Evolutionary conservation across 169 alveolate species (phyloP), one percentile per base, ranked within the genome.

Genomic region (Plasmodium inui): DNA sequence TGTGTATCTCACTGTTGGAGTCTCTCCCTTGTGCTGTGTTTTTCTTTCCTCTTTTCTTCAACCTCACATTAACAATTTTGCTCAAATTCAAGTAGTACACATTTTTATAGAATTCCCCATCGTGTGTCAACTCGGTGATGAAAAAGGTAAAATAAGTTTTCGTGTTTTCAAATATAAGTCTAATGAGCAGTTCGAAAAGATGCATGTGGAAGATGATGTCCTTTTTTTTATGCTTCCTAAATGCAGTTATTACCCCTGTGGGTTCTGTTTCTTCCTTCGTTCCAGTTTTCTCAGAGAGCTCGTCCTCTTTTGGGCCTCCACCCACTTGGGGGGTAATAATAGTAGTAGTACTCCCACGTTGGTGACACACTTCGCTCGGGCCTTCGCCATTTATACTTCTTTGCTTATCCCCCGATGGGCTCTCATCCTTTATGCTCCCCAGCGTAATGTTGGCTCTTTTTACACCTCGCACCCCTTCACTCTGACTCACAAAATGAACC

Each of bases 141-240:
- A 86, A 86, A 86, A 86, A 70, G 19, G 85, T 78, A 86, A 86
- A 86, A 55, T 86, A 86, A 0, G 93, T 86, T 86, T 50, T 86
- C 37, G 93, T 30, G 30, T 86, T 86, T 76, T 86, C 86, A 76
- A 86, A 86, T 86, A 86, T 57, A 30, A 86, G 93, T 70, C 93
- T 74, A 28, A 86, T 57, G 28, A 86, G 28, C 80, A 86, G 53
- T 86, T 86, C 93, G 70, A 86, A 86, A 74, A 86, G 71, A 50
- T 74, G 85, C 17, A 78, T 55, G 80, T 86, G 93, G 50, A 86
- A 86, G 12, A 86, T 86, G 6, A 86, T 86, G 28, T 86, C 74
- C 50, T 76, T 86, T 86, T 86, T 86, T n/a, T 34, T 50, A 71
- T 71, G 74, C 30, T 70, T 83, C 50, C 26, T 83, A 41, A 41